A percentile compares a stretch with the other conserved stretches of the same genome.
phyloP scores from a whole-genome alignment of 177 flowering plant species.

The Vitis hybrid region DNA sequence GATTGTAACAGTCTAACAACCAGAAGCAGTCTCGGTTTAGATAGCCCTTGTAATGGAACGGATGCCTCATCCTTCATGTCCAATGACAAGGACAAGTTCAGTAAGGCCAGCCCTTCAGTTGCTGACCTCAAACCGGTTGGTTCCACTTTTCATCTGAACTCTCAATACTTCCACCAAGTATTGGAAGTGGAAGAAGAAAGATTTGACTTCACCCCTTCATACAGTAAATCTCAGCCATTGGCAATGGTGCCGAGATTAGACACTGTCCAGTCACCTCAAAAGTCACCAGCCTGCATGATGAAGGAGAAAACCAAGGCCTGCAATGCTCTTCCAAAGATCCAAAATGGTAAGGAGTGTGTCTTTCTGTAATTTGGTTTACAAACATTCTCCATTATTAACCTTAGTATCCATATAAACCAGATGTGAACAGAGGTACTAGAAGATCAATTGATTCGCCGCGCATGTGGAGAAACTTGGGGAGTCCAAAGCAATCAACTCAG shows the following conservation, averaged over 20 bases:
- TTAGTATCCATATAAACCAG: slow-evolving; percentile 4
- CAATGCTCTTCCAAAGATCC: slow-evolving; percentile 4
- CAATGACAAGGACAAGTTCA: neutral
- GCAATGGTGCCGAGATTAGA: slow-evolving; percentile 8
- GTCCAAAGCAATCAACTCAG: neutral
- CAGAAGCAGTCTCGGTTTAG: slow-evolving; percentile 2
- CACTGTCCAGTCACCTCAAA: slow-evolving; percentile 1
- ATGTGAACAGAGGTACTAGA: slow-evolving; percentile 14
- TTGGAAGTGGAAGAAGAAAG: neutral
- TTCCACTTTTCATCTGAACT: neutral
- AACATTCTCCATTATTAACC: neutral
- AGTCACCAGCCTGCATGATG: slow-evolving; percentile 2
- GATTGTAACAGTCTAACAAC: neutral
- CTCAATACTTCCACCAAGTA: neutral
- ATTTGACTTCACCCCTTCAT: neutral
- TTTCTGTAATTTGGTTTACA: neutral
- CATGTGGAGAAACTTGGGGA: slow-evolving; percentile 6
- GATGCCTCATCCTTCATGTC: neutral
- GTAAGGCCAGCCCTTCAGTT: neutral
- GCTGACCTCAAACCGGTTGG: neutral
- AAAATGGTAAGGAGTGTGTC: slow-evolving; percentile 10
- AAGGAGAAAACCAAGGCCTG: slow-evolving; percentile 6
- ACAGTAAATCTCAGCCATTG: slow-evolving; percentile 19
- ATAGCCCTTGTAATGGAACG: neutral
- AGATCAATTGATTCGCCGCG: slow-evolving; percentile 23